phyloP scores from a whole-genome alignment of 495 filamentous ascomycete genomes.

The Aspergillus campestris region DNA sequence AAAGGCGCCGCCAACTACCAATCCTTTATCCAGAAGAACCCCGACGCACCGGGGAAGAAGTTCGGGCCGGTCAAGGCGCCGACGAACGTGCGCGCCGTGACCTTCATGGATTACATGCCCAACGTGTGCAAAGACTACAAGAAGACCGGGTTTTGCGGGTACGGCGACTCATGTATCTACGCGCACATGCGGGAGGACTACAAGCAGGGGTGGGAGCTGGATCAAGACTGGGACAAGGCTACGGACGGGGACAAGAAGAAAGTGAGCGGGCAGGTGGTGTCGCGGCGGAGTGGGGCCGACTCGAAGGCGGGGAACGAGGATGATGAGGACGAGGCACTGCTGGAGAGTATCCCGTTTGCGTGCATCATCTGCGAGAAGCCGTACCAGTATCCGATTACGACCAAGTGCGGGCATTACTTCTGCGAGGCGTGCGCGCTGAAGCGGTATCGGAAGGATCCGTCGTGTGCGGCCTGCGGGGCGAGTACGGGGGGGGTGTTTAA shows the following conservation, averaged over 20 bases:
- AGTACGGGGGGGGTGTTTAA: conserved; percentile 89
- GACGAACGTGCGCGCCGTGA: conserved; percentile 85
- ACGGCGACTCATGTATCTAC: conserved; percentile 57
- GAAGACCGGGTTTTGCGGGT: conserved; percentile 77
- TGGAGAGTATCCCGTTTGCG: conserved; percentile 90
- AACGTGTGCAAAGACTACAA: conserved; percentile 97
- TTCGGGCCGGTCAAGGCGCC: conserved; percentile 85
- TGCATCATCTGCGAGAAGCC: conserved; percentile 82
- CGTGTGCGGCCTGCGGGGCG: conserved; percentile 76
- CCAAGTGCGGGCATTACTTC: conserved; percentile 92
- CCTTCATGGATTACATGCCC: conserved; percentile 82
- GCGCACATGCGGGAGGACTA: conserved; percentile 82
- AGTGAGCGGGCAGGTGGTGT: conserved; percentile 51
- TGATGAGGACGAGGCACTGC: conserved; percentile 64
- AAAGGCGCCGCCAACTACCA: conserved; percentile 64
- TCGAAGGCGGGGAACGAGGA: conserved; percentile 40
- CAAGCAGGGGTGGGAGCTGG: conserved; percentile 90
- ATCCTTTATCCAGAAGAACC: conserved; percentile 71
- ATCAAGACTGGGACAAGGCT: conserved; percentile 83
- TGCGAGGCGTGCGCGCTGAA: conserved; percentile 83
- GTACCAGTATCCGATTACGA: conserved; percentile 78
- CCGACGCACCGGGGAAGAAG: conserved; percentile 60
- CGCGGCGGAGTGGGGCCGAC: conserved; percentile 43
- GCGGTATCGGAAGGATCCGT: conserved; percentile 71
- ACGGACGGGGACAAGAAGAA: conserved; percentile 75